A percentile compares a stretch with the other conserved stretches of the same genome.
These are phyloP conservation scores for Bathelium albidoporum DNA, from an alignment of 495 filamentous ascomycete genomes.

Conservation along the genomic window DNA sequence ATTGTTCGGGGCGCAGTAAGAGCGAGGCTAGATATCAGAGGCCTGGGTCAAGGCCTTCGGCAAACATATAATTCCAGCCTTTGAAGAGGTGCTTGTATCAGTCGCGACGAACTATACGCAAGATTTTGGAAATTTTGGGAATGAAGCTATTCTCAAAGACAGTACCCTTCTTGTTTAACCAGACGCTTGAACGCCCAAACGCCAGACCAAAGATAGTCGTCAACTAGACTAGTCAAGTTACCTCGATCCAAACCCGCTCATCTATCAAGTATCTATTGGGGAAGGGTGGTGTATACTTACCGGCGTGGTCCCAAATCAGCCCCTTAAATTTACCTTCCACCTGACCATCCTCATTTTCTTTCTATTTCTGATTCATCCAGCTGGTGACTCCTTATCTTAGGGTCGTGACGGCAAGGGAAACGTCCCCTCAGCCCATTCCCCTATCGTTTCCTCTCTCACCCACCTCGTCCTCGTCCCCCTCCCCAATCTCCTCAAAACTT, in stretches of 20 bases:
- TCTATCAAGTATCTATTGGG: too few species aligned
- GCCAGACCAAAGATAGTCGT: background rate
- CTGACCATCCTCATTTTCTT: too few species aligned
- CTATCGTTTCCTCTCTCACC: background rate
- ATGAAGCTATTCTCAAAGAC: background rate
- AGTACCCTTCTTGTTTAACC: background rate
- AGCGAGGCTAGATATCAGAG: background rate
- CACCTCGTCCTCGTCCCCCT: background rate
- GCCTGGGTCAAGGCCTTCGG: background rate
- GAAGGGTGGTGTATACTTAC: too few species aligned
- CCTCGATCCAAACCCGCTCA: too few species aligned
- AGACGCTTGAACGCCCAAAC: background rate
- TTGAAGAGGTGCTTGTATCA: background rate
- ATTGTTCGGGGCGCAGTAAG: conserved; percentile 24
- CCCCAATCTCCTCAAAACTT: conserved; percentile 3
- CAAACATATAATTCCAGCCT: too few species aligned
- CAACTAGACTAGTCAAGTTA: background rate
- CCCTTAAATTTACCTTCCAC: too few species aligned
- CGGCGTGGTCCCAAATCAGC: too few species aligned
- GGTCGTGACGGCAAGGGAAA: background rate
- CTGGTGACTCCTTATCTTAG: background rate
- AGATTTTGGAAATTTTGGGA: background rate
- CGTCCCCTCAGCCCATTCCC: background rate
- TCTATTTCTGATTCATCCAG: too few species aligned
- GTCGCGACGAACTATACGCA: background rate